Percentiles rank a stretch among this genome's conserved stretches.
Evolutionary conservation across 2,329 filamentous ascomycete species (phyloP).

Genomic region (Pseudohalonectria lignicola): DNA sequence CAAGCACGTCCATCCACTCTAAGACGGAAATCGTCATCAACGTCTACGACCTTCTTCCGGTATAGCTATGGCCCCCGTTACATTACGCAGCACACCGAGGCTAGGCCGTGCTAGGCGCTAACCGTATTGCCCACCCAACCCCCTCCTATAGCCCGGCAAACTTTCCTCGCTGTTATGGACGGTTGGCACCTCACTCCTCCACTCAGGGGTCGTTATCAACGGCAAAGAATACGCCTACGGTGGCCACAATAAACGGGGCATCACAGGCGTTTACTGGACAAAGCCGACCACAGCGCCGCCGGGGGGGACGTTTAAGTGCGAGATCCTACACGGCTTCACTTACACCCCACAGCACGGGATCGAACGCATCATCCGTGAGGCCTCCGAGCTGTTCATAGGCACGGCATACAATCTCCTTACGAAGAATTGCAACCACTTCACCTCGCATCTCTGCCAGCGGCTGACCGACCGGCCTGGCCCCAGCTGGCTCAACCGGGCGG

Average conservation of each 20-base stretch:
- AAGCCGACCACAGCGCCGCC: slow-evolving; percentile 61
- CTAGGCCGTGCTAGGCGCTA: too few species aligned
- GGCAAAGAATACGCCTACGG: slow-evolving; percentile 77
- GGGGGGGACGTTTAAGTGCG: slow-evolving; percentile 64
- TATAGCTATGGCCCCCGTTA: too few species aligned
- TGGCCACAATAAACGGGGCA: slow-evolving; percentile 58
- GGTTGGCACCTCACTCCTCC: slow-evolving; percentile 65
- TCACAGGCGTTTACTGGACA: slow-evolving; percentile 79
- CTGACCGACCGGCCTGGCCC: slow-evolving; percentile 63
- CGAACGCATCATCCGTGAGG: slow-evolving; percentile 54
- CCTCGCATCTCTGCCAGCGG: slow-evolving; percentile 60
- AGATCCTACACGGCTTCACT: slow-evolving; percentile 71
- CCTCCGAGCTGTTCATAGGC: slow-evolving; percentile 63
- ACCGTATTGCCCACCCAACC: too few species aligned
- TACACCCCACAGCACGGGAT: slow-evolving; percentile 59
- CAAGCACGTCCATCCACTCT: slow-evolving; percentile 51
- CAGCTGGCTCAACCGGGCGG: slow-evolving; percentile 70
- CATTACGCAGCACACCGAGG: too few species aligned
- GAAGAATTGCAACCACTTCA: slow-evolving; percentile 86
- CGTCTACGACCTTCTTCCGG: slow-evolving; percentile 67
- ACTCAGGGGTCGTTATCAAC: slow-evolving; percentile 74
- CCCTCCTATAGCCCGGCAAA: slow-evolving; percentile 54
- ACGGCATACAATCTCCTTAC: slow-evolving; percentile 72
- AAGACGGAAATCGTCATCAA: slow-evolving; percentile 68
- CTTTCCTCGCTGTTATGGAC: slow-evolving; percentile 70